Percentiles rank a stretch among this genome's conserved stretches.
phyloP scores from a whole-genome alignment of 352 stramenopile species.

The Phytophthora pseudosyringae region DNA sequence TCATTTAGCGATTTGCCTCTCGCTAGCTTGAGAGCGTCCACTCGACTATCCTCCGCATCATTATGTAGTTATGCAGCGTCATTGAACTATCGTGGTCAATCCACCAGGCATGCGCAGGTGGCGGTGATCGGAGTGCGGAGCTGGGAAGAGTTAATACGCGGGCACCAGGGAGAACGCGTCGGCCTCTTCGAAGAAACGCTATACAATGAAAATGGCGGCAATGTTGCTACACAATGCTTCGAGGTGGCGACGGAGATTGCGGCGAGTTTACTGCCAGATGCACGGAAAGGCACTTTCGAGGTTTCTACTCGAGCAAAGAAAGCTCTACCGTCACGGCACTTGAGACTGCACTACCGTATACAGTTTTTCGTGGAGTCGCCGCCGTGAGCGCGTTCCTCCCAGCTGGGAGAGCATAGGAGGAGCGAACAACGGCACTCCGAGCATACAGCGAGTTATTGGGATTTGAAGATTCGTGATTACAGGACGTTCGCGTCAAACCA shows the following conservation, averaged over 20 bases:
- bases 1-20: constrained; percentile 15
- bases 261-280: background rate
- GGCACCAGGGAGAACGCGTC: too few species aligned
- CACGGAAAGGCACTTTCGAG: background rate
- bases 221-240: background rate
- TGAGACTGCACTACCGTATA: too few species aligned
- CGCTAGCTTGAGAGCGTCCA: constrained; percentile 21
- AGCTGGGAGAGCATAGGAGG: constrained; percentile 3
- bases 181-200: too few species aligned
- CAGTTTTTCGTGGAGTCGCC: too few species aligned
- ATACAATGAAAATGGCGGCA: background rate
- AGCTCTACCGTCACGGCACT: background rate
- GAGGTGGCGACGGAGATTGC: constrained; percentile 11
- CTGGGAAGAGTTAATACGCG: background rate
- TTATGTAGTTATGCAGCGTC: constrained; percentile 18
- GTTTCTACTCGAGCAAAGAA: background rate
- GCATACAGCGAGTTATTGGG: constrained; percentile 1
- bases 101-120: background rate
- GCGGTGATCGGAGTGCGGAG: background rate
- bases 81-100: background rate
- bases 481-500: background rate
- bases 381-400: background rate
- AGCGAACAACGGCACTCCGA: background rate
- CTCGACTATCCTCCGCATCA: background rate
- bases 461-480: constrained; percentile 22